Percentiles rank a stretch among this genome's conserved stretches.
Conservation (phyloP, 2,329 filamentous ascomycete species). For the Myriangium duriaei region DNA sequence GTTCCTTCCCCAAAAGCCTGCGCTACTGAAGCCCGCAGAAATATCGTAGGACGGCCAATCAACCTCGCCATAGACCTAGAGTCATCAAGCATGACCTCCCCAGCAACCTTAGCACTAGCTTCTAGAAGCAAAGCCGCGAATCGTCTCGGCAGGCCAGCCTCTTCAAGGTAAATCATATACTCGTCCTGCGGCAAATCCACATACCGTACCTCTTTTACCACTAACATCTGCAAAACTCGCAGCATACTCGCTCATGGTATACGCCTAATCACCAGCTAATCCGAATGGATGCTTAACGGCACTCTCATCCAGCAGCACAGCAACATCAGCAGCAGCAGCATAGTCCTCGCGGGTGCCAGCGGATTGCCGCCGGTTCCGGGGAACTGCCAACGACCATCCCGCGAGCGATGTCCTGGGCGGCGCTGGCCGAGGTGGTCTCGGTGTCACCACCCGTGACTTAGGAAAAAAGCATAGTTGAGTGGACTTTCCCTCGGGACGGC, state of each 20-base stretch:
- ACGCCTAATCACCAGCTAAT: not conserved
- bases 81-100: not conserved
- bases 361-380: not conserved
- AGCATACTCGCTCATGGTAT: not conserved
- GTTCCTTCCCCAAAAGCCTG: too few species aligned
- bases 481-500: not conserved
- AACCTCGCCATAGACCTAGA: not conserved
- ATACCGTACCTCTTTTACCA: not conserved
- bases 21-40: too few species aligned
- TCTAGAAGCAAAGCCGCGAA: not conserved
- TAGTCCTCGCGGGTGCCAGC: not conserved
- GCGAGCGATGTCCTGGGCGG: not conserved
- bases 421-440: not conserved
- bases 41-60: not conserved
- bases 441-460: not conserved
- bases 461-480: not conserved
- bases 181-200: not conserved
- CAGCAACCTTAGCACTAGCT: not conserved
- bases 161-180: not conserved
- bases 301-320: not conserved
- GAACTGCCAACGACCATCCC: not conserved
- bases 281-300: not conserved
- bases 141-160: not conserved
- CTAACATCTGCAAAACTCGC: not conserved
- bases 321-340: not conserved